phyloP scores from a whole-genome alignment of 441 rosid species.

The Adansonia gregorii region DNA sequence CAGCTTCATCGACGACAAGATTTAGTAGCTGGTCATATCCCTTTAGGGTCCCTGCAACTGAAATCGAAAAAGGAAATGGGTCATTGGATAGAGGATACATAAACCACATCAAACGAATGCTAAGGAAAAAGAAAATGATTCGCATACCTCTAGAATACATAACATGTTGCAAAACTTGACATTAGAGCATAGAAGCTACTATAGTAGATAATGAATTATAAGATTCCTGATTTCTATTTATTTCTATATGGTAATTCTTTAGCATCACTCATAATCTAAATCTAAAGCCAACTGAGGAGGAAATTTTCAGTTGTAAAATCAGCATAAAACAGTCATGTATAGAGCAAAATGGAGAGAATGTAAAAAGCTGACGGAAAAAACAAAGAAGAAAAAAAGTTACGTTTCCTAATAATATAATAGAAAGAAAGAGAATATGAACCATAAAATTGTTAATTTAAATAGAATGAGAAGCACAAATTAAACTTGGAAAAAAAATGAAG shows the following conservation, averaged over 20 bases:
- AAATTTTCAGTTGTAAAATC: background rate
- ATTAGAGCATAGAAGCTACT: background rate
- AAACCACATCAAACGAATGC: background rate
- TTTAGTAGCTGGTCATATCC: slow-evolving; percentile 93
- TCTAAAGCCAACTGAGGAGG: background rate
- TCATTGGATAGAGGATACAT: background rate
- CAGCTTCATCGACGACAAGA: slow-evolving; percentile 89
- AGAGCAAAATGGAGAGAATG: too few relatives aligned
- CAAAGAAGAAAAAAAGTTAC: too few relatives aligned
- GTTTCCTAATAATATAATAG: too few relatives aligned
- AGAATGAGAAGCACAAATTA: too few relatives aligned
- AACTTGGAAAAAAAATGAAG: too few relatives aligned
- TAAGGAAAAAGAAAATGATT: background rate
- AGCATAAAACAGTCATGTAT: background rate
- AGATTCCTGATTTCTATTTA: background rate
- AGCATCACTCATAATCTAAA: background rate
- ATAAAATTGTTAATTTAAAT: too few relatives aligned
- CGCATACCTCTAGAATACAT: background rate
- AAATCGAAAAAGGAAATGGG: slow-evolving; percentile 6
- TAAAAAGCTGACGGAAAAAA: too few relatives aligned
- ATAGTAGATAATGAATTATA: background rate
- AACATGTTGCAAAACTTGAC: background rate
- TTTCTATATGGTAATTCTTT: background rate
- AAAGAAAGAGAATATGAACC: too few relatives aligned
- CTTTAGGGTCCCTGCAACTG: slow-evolving; percentile 91